Evolutionary conservation across 225 moss, liverwort and hornwort genomes (phyloP), one percentile per base, ranked within the genome.

Genomic region (Straminergon stramineum): DNA sequence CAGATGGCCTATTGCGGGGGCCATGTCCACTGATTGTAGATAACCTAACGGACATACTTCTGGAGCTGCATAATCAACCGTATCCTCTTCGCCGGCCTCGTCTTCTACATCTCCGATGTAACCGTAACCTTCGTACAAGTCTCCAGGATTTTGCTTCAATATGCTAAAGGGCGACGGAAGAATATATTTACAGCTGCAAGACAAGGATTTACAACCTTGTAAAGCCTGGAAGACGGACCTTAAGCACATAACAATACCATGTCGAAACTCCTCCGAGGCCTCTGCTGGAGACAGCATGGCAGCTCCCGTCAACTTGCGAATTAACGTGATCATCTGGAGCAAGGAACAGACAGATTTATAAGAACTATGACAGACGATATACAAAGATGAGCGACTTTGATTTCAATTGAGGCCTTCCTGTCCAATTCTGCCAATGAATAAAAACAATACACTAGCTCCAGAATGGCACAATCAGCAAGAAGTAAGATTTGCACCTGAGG

Each of bases 241-340:
- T 67, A 97, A 84, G 90, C 99, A 97, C 91, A 93, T 62, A 57
- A 99, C 91, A 52, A 91, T 91, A 56, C 96, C 94, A 84, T 97
- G 97, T 41, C 99, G 96, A 91, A 99, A 97, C 90, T 99, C 99
- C 91, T 99, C 97, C 41, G 97, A 92, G 43, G 99, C 97, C 82
- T 97, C 96, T 55, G 86, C 88, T 85, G 96, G 94, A 65, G 96
- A 93, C 37, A 99, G 90, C 94, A 97, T 92, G 81, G 96, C 95
- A 77, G 95, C 97, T 86, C 85, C 93, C n/a, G 95, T 95, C 89
- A 99, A 88, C 92, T 97, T 99, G 79, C 91, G 94, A 41, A 96
- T 82, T 88, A 99, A 86, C 77, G 92, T 95, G 62, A 88, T 93
- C 88, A 95, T 93, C 97, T 99, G 87, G 17, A 39, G 75, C 87